phyloP scores from a whole-genome alignment of 2,329 filamentous ascomycete species.

The Boeremia exigua region DNA sequence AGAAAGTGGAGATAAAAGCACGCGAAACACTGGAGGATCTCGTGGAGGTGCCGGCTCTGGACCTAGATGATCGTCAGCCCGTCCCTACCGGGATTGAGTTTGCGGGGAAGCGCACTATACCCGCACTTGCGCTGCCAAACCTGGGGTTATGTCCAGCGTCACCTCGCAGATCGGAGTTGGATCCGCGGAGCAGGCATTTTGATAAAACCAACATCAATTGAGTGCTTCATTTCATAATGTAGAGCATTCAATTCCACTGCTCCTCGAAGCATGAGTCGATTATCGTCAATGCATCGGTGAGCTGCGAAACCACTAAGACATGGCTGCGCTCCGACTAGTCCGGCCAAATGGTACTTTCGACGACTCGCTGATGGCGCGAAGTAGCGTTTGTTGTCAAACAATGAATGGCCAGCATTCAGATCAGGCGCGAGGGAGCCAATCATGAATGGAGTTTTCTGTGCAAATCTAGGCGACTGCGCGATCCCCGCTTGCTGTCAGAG shows the following conservation, averaged over 20 bases:
- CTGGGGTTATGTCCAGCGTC: conserved; percentile 25
- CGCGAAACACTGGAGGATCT: conserved; percentile 25
- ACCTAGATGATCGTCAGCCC: conserved; percentile 29
- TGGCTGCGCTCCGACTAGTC: neutral
- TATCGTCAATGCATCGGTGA: neutral
- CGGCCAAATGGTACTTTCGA: conserved; percentile 12
- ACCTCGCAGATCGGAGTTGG: conserved; percentile 12
- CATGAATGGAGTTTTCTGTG: neutral
- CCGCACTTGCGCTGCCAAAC: conserved; percentile 6
- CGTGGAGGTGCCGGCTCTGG: conserved; percentile 29
- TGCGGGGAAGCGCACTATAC: conserved; percentile 40
- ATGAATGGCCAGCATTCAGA: conserved; percentile 13
- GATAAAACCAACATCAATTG: neutral
- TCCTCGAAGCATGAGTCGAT: neutral
- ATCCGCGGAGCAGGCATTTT: neutral
- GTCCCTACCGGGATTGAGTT: conserved; percentile 27
- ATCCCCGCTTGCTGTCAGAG: conserved; percentile 15
- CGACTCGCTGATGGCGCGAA: conserved; percentile 2
- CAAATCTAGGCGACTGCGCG: neutral
- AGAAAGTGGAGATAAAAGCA: conserved; percentile 33
- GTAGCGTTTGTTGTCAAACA: conserved; percentile 3
- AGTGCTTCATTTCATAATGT: neutral
- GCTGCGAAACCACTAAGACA: neutral
- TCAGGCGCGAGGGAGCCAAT: conserved; percentile 13
- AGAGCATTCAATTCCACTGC: neutral